Base-by-base conservation (phyloP, 2,329 filamentous ascomycete species). In the Hysterium pulicare region DNA sequence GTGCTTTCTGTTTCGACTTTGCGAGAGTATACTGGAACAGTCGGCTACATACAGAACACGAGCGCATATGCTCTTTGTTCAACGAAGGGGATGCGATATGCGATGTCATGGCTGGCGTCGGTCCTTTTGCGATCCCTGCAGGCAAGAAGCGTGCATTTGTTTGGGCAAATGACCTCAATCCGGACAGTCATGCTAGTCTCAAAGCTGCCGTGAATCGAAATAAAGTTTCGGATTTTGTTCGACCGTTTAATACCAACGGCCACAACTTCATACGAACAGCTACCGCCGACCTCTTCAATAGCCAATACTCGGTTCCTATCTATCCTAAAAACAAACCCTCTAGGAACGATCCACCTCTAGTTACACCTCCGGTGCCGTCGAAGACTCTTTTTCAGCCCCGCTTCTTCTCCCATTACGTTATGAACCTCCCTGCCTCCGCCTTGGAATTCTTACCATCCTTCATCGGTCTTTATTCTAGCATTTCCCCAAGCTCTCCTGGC, bases 1-100 rank as follows among this genome's bases (percentile, higher is more conserved):
- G 93, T 71, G 73, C 77, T n/a, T 98, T 95, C 71, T 76, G 77
- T 42, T 97, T 98, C 67, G 87, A 98, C 72, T 98, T 95, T 67
- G 81, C 86, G 48, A 94, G 94, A 55, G 93, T 98, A 3, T 98
- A 98, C 75, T 98, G 91, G 91, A 98, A 98, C 70, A 90, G 83
- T 58, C 83, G 91, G 53, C 79, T 98, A 11, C 85, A 94, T 58
- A 87, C 83, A 1, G 93, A 98, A 68, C 93, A 98, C 68, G 82
- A 84, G 50, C 78, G 93, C 3, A 73, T 97, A 13, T 81, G 91
- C 45, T 72, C 77, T 40, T 70, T 84, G 41, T 96, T 97, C 72
- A 72, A 81, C 42, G 82, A 86, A 5, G 90, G 93, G 30, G 87
- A 97, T 60, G 90, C 90, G 3, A 87, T 97, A 1, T 93, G 86